phyloP scores from a whole-genome alignment of 2,329 filamentous ascomycete genomes.

The Drechslera avenae region DNA sequence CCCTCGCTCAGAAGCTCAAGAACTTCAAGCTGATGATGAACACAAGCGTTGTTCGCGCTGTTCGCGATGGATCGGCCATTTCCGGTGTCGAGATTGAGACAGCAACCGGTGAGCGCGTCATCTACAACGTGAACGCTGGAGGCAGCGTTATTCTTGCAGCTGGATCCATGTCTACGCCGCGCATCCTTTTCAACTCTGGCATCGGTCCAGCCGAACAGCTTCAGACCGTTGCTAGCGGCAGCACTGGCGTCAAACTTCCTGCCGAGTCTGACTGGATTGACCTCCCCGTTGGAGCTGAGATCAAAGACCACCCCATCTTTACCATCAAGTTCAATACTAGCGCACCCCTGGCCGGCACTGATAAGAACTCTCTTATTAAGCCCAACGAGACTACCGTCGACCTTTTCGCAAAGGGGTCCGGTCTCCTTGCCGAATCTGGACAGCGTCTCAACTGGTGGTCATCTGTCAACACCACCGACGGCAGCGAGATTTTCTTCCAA shows the following conservation, averaged over 20 bases:
- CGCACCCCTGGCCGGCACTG: conserved; percentile 22
- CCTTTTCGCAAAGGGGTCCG: conserved; percentile 44
- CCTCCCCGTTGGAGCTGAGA: conserved; percentile 54
- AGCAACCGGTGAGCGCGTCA: conserved; percentile 47
- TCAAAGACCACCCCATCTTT: conserved; percentile 49
- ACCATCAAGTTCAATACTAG: conserved; percentile 41
- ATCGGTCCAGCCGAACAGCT: conserved; percentile 65
- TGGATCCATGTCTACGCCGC: conserved; percentile 70
- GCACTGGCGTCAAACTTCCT: conserved; percentile 50
- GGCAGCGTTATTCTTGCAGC: conserved; percentile 71
- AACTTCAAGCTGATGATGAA: conserved; percentile 72
- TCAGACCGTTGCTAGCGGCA: conserved; percentile 50
- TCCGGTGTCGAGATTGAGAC: conserved; percentile 67
- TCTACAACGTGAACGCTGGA: conserved; percentile 60
- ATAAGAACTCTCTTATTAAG: conserved; percentile 30
- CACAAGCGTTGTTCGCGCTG: conserved; percentile 67
- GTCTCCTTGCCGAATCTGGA: conserved; percentile 54
- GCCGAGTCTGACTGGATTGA: conserved; percentile 54
- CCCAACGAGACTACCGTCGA: conserved; percentile 39
- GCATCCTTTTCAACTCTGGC: conserved; percentile 70
- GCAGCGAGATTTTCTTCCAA: conserved; percentile 47
- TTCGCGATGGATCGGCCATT: conserved; percentile 65
- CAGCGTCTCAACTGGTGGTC: conserved; percentile 58
- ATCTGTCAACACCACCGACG: conserved; percentile 51
- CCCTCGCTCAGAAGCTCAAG: conserved; percentile 60